Percentiles rank a stretch among this genome's conserved stretches.
Conservation (phyloP, 768 basidiomycete genomes). For the Leccinellum luteum region DNA sequence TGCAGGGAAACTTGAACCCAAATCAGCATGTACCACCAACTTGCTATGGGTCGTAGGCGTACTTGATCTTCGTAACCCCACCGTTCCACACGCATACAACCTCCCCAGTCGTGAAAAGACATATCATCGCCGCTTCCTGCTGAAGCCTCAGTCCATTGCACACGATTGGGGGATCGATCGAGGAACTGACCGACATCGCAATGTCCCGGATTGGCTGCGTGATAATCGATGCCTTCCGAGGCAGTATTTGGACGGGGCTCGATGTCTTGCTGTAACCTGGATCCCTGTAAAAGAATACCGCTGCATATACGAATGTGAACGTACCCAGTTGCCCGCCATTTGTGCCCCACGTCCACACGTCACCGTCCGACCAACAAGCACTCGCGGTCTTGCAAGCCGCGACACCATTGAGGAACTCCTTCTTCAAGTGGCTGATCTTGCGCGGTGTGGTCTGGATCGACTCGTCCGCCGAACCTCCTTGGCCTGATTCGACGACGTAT, state of each 20-base stretch:
- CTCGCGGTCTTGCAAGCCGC: constrained; percentile 86
- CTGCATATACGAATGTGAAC: constrained; percentile 9
- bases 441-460: constrained; percentile 74
- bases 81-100: constrained; percentile 85
- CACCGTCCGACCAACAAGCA: constrained; percentile 77
- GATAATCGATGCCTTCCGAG: constrained; percentile 79
- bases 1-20: constrained; percentile 59
- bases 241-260: constrained; percentile 72
- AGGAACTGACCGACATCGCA: constrained; percentile 62
- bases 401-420: constrained; percentile 74
- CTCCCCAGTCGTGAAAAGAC: constrained; percentile 74
- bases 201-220: constrained; percentile 67
- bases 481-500: constrained; percentile 65
- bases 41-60: constrained; percentile 15
- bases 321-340: constrained; percentile 89
- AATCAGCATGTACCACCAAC: background rate
- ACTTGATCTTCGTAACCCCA: constrained; percentile 72
- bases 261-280: constrained; percentile 74
- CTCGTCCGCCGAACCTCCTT: constrained; percentile 55
- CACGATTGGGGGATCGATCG: background rate
- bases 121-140: constrained; percentile 81
- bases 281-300: background rate
- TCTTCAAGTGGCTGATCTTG: constrained; percentile 75
- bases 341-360: constrained; percentile 89
- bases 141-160: background rate